phyloP scores from a whole-genome alignment of 495 filamentous ascomycete species.

The Polyplosphaeria fusca region DNA sequence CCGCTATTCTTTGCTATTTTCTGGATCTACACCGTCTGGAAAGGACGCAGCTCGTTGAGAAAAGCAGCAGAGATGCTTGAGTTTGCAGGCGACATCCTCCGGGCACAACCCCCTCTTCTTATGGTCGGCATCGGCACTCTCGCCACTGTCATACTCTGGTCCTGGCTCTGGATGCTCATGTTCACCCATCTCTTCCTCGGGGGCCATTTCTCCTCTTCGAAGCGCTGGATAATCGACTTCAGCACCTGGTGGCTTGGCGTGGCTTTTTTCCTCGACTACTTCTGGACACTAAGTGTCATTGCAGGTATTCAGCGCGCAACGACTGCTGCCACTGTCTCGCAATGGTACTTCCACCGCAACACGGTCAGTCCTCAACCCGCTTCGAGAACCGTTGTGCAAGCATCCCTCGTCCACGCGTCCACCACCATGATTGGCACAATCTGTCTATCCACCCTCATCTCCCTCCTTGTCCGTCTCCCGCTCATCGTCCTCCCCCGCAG shows the following conservation, averaged over 20 bases:
- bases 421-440: constrained; percentile 92
- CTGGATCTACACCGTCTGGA: constrained; percentile 79
- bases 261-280: constrained; percentile 88
- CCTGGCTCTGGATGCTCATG: constrained; percentile 95
- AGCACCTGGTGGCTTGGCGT: constrained; percentile 88
- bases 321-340: constrained; percentile 90
- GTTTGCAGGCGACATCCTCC: constrained; percentile 82
- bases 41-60: constrained; percentile 71
- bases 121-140: constrained; percentile 75
- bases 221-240: constrained; percentile 69
- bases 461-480: constrained; percentile 78
- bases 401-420: constrained; percentile 72
- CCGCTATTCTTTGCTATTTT: constrained; percentile 69
- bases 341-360: constrained; percentile 98
- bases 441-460: constrained; percentile 76
- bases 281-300: constrained; percentile 88
- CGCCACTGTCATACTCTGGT: constrained; percentile 75
- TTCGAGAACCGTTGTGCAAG: constrained; percentile 73
- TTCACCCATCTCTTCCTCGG: constrained; percentile 92
- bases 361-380: constrained; percentile 70
- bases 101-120: constrained; percentile 79
- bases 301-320: constrained; percentile 84
- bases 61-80: constrained; percentile 84
- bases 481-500: constrained; percentile 79
- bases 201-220: constrained; percentile 59